These are phyloP conservation scores for Sonneratia caseolaris DNA, from an alignment of 345 rosid species.

Conservation along the genomic window DNA sequence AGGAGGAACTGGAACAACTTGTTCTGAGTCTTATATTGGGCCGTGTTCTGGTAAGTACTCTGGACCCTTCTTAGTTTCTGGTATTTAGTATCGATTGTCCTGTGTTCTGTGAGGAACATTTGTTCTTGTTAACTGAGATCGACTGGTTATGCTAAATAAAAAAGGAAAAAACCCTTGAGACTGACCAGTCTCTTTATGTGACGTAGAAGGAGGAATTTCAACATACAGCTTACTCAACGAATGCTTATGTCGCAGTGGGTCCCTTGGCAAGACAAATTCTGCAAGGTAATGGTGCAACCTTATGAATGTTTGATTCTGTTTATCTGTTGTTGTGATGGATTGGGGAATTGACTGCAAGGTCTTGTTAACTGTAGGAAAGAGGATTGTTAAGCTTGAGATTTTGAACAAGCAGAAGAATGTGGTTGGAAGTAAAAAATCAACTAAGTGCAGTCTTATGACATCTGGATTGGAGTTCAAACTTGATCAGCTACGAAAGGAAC, in stretches of 20 bases:
- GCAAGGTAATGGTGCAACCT: conserved; percentile 46
- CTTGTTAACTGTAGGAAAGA: not conserved
- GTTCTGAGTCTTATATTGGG: conserved; percentile 57
- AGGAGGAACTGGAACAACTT: conserved; percentile 70
- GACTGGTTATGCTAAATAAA: too few relatives aligned
- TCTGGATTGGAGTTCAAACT: conserved; percentile 61
- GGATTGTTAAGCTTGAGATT: conserved; percentile 38
- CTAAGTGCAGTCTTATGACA: conserved; percentile 29
- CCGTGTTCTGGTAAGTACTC: conserved; percentile 55
- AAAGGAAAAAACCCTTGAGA: not conserved
- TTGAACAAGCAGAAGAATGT: conserved; percentile 30
- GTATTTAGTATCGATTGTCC: not conserved
- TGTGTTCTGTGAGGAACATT: not conserved
- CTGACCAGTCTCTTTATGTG: conserved; percentile 2
- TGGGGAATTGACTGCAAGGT: not conserved
- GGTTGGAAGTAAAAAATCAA: conserved; percentile 22
- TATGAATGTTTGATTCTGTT: not conserved
- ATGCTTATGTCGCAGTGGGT: conserved; percentile 78
- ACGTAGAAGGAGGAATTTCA: conserved; percentile 86
- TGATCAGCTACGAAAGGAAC: conserved; percentile 69
- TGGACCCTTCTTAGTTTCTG: not conserved
- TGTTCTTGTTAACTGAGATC: too few relatives aligned
- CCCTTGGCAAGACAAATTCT: conserved; percentile 62
- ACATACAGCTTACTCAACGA: conserved; percentile 91
- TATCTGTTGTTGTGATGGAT: not conserved